Conservation (phyloP, 2,329 filamentous ascomycete species). For the Alternaria brassicicola region DNA sequence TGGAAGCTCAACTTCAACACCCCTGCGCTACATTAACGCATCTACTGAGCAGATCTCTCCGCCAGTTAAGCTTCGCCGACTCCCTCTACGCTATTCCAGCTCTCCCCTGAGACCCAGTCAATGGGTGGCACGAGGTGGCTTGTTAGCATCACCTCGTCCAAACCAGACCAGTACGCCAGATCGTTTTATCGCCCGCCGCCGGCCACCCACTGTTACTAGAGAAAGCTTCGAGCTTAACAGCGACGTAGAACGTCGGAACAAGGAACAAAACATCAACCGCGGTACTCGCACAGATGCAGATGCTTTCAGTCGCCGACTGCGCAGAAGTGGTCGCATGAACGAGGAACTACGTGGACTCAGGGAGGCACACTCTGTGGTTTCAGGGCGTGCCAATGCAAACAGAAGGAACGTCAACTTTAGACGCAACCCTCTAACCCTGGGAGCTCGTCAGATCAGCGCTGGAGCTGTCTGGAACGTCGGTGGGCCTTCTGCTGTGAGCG, state of each 20-base stretch:
- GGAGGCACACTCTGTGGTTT: slow-evolving; percentile 40
- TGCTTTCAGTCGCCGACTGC: slow-evolving; percentile 58
- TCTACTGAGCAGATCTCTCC: background rate
- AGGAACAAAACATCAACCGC: slow-evolving; percentile 55
- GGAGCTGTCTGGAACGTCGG: slow-evolving; percentile 80
- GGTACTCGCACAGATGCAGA: slow-evolving; percentile 54
- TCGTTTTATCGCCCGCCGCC: slow-evolving; percentile 62
- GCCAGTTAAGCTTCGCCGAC: slow-evolving; percentile 12
- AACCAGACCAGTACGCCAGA: slow-evolving; percentile 54
- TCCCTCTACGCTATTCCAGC: slow-evolving; percentile 31
- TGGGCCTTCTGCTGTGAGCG: slow-evolving; percentile 64
- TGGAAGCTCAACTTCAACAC: background rate
- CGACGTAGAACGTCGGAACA: slow-evolving; percentile 52
- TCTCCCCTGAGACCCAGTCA: slow-evolving; percentile 45
- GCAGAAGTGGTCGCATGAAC: slow-evolving; percentile 40
- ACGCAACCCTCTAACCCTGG: slow-evolving; percentile 25
- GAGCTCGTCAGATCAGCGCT: slow-evolving; percentile 61
- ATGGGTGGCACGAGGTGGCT: slow-evolving; percentile 35
- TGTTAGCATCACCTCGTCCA: slow-evolving; percentile 24
- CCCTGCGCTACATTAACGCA: background rate
- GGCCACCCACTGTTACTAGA: slow-evolving; percentile 50
- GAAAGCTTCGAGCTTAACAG: slow-evolving; percentile 62
- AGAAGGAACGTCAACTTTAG: slow-evolving; percentile 31
- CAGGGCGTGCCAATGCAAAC: slow-evolving; percentile 24
- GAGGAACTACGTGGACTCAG: slow-evolving; percentile 42